These are phyloP conservation scores for Rhodamnia rubescens DNA, from an alignment of 345 rosid genomes.

Conservation along the genomic window DNA sequence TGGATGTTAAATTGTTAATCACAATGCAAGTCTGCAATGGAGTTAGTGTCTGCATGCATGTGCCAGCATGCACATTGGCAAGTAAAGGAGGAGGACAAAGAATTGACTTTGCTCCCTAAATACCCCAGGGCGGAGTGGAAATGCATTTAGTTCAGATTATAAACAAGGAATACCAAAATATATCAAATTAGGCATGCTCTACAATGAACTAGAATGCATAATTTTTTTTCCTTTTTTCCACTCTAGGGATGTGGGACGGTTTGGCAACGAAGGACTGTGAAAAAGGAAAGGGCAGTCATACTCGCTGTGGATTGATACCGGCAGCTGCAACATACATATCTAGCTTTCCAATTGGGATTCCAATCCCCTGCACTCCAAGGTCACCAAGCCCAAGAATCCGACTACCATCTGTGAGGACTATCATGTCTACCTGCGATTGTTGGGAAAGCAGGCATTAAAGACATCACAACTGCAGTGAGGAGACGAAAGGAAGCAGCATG, in stretches of 20 bases:
- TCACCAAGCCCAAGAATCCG: conserved; percentile 98
- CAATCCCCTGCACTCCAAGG: conserved; percentile 98
- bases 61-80: neutral
- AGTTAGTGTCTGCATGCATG: neutral
- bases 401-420: conserved; percentile 92
- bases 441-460: neutral
- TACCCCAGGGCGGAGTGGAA: neutral
- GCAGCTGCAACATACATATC: conserved; percentile 98
- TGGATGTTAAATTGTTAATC: neutral
- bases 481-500: neutral
- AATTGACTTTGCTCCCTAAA: neutral
- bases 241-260: neutral
- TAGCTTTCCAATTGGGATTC: conserved; percentile 95
- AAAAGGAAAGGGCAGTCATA: conserved; percentile 16
- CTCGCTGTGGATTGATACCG: conserved; percentile 91
- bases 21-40: neutral
- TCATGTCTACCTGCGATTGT: conserved; percentile 85
- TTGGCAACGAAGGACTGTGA: neutral
- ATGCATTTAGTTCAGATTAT: neutral
- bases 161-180: neutral
- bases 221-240: neutral
- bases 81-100: neutral
- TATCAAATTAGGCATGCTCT: neutral
- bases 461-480: neutral
- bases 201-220: neutral